Evolutionary conservation across 2,329 filamentous ascomycete species (phyloP).

Genomic region (Elsinoe arachidis): DNA sequence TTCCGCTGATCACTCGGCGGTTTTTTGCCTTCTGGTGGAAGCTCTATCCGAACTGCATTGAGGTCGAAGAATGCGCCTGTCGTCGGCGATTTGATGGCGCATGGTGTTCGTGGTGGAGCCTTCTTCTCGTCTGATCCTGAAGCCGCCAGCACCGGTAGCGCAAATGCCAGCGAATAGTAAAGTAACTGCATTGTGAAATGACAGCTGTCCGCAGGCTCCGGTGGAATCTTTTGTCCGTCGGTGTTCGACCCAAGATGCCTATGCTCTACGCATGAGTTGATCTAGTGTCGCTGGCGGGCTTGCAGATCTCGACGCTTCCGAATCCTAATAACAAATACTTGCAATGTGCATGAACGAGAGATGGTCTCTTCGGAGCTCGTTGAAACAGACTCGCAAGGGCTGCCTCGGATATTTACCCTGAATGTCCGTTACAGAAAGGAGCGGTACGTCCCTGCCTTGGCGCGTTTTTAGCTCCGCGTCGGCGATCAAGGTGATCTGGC

Average conservation of each 20-base stretch:
- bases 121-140: conserved; percentile 30
- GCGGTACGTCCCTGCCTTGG: conserved; percentile 1
- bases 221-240: background rate
- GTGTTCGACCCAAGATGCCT: too few relatives aligned
- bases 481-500: background rate
- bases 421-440: background rate
- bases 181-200: conserved; percentile 23
- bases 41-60: conserved; percentile 46
- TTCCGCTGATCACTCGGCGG: conserved; percentile 46
- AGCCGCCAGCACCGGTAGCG: conserved; percentile 28
- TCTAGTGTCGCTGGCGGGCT: too few relatives aligned
- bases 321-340: too few relatives aligned
- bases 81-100: conserved; percentile 54
- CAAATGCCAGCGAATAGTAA: conserved; percentile 28
- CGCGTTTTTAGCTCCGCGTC: background rate
- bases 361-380: too few relatives aligned
- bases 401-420: background rate
- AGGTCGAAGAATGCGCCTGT: conserved; percentile 57
- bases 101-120: conserved; percentile 43
- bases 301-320: too few relatives aligned
- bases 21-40: conserved; percentile 35
- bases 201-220: conserved; percentile 2
- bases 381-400: background rate
- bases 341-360: too few relatives aligned
- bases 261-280: too few relatives aligned